Percentiles rank a stretch among this genome's conserved stretches.
Conservation (phyloP, 495 filamentous ascomycete genomes). For the Aspergillus diversus region DNA sequence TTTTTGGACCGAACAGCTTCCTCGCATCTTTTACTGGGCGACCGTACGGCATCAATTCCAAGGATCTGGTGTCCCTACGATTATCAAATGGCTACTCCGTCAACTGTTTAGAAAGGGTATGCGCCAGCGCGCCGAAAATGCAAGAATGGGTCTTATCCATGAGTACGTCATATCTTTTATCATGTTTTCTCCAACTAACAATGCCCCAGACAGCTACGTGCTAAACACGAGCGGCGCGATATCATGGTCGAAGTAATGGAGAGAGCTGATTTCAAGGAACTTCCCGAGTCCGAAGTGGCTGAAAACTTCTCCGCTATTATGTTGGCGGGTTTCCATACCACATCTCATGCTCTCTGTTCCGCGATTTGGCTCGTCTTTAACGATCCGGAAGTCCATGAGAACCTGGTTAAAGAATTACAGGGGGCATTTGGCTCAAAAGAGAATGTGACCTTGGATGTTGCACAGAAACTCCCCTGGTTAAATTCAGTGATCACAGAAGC, state of each 20-base stretch:
- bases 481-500: slow-evolving; percentile 59
- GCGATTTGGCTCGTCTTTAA: slow-evolving; percentile 56
- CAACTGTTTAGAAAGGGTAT: slow-evolving; percentile 31
- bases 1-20: slow-evolving; percentile 35
- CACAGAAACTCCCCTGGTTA: slow-evolving; percentile 54
- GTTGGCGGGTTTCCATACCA: slow-evolving; percentile 60
- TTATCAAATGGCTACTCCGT: slow-evolving; percentile 33
- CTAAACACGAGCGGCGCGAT: slow-evolving; percentile 29
- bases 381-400: slow-evolving; percentile 47
- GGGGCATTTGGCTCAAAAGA: slow-evolving; percentile 48
- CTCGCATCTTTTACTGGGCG: slow-evolving; percentile 35
- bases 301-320: slow-evolving; percentile 44
- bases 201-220: slow-evolving; percentile 23
- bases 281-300: slow-evolving; percentile 29
- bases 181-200: too few relatives aligned
- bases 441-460: slow-evolving; percentile 54
- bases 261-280: slow-evolving; percentile 18
- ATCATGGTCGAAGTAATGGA: slow-evolving; percentile 38
- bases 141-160: slow-evolving; percentile 30
- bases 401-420: slow-evolving; percentile 55
- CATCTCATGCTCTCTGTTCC: slow-evolving; percentile 57
- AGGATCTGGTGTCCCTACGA: slow-evolving; percentile 30
- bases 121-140: slow-evolving; percentile 25
- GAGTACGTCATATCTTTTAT: too few relatives aligned
- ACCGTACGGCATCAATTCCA: slow-evolving; percentile 32